Base-by-base conservation (phyloP, 148 eudicot genomes). In the Rhododendron henanense region DNA sequence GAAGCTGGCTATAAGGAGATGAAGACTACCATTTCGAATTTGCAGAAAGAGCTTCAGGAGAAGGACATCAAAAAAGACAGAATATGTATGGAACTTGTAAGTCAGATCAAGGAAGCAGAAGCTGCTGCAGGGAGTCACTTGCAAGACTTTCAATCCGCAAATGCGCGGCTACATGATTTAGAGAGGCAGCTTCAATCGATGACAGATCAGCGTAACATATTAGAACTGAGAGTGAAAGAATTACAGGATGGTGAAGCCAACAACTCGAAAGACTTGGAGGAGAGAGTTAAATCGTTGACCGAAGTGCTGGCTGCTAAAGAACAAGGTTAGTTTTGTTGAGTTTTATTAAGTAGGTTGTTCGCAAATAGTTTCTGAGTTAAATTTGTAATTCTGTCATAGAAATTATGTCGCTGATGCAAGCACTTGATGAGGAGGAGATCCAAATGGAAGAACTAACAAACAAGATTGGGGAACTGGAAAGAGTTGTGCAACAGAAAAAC, bases 361-460 rank as follows among this genome's bases (percentile, higher is more conserved):
- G 23, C 41, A 59, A 78, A 82, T 25, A 45, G 3, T 19, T 59
- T 83, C 55, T 86, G 65, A 81, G 8, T 31, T 87, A 83, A 48
- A 77, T 73, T 78, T 48, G 25, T 69, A 10, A 57, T 81, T 83
- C 67, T 87, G 63, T 83, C 92, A 86, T 92, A 97, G 99, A 97
- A 90, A 90, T 89, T 85, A 98, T 95, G 91, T 89, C 91, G 25
- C 85, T 97, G 87, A 93, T 95, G 96, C 99, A 97, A 91, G 99
- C 98, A 76, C 95, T 97, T 87, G 99, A 95, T 63, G 99, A 95
- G 90, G 98, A 95, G 90, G 99, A 94, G 92, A 87, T 89, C 84
- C 96, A 97, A 88, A 92, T 97, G 98, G 99, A 97, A 87, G 91
- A 87, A 84, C 90, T 93, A 50, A 88, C 87, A 85, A 91, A 81